Conservation (phyloP, 2,329 filamentous ascomycete species). For the Biscogniauxia sp. region DNA sequence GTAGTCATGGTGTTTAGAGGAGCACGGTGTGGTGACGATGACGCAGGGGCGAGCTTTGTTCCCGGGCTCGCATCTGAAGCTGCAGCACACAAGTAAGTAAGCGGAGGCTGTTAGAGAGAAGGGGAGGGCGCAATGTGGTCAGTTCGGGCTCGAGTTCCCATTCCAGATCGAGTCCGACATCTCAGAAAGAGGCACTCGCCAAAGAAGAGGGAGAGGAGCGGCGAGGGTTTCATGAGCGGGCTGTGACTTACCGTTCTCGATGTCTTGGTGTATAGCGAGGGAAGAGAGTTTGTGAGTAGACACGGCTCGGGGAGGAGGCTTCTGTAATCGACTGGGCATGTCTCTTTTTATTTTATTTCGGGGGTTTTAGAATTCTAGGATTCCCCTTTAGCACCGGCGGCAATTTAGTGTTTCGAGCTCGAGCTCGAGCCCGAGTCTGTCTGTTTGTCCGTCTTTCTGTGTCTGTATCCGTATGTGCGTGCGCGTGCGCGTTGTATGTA, state of each 20-base stretch:
- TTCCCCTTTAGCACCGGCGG: no score
- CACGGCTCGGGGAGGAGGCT: slow-evolving; percentile 18
- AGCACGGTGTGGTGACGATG: neutral
- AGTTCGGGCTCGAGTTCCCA: no score
- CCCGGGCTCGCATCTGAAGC: slow-evolving; percentile 19
- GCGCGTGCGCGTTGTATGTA: no score
- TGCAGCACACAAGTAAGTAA: slow-evolving; percentile 19
- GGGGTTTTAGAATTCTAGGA: neutral
- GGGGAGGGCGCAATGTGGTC: neutral
- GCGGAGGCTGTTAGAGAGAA: slow-evolving; percentile 17
- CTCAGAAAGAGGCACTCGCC: neutral
- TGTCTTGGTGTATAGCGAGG: slow-evolving; percentile 13
- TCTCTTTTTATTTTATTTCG: slow-evolving; percentile 20
- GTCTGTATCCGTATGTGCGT: no score
- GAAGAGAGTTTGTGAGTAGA: slow-evolving; percentile 12
- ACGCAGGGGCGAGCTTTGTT: slow-evolving; percentile 21
- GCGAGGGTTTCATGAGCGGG: slow-evolving; percentile 9
- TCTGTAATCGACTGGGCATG: slow-evolving; percentile 34
- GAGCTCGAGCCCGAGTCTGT: neutral
- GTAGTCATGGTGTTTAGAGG: slow-evolving; percentile 14
- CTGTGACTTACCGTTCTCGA: slow-evolving; percentile 28
- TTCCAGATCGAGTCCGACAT: neutral
- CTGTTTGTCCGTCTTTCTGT: neutral
- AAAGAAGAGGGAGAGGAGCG: slow-evolving; percentile 8
- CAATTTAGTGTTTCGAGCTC: no score